Conservation (phyloP, 2,329 filamentous ascomycete species). For the Calonectria fujianensis region DNA sequence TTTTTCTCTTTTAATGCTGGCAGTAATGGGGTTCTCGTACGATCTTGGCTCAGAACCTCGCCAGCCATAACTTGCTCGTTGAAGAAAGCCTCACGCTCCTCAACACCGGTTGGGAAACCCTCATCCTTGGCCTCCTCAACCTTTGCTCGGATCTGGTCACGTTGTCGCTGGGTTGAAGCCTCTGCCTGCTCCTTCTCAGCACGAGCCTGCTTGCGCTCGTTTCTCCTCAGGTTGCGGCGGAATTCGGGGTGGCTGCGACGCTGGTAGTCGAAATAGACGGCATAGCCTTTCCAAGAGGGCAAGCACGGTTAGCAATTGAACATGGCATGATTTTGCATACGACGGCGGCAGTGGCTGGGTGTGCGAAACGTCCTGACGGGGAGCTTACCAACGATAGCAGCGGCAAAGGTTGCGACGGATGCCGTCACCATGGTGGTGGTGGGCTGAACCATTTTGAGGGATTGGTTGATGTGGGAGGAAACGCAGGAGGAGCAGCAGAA, state of each 20-base stretch:
- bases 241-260: slow-evolving; percentile 79
- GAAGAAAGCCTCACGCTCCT: slow-evolving; percentile 97
- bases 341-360: not conserved
- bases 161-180: slow-evolving; percentile 78
- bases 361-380: slow-evolving; percentile 17
- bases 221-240: slow-evolving; percentile 81
- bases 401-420: slow-evolving; percentile 76
- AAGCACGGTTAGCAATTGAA: slow-evolving; percentile 45
- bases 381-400: slow-evolving; percentile 74
- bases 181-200: slow-evolving; percentile 83
- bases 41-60: slow-evolving; percentile 87
- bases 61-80: slow-evolving; percentile 95
- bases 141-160: slow-evolving; percentile 82
- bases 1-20: not conserved
- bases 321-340: not conserved
- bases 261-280: slow-evolving; percentile 81
- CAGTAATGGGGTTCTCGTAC: slow-evolving; percentile 69
- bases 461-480: slow-evolving; percentile 46
- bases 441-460: slow-evolving; percentile 67
- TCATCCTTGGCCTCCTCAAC: slow-evolving; percentile 91
- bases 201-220: slow-evolving; percentile 83
- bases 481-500: slow-evolving; percentile 38
- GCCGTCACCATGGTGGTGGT: slow-evolving; percentile 76
- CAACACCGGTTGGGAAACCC: slow-evolving; percentile 91
- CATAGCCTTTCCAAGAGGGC: slow-evolving; percentile 71